Percentiles rank a stretch among this genome's conserved stretches.
Evolutionary conservation across 1,139 yeast genomes (phyloP).

Genomic region (Schwanniomyces etchellsii): DNA sequence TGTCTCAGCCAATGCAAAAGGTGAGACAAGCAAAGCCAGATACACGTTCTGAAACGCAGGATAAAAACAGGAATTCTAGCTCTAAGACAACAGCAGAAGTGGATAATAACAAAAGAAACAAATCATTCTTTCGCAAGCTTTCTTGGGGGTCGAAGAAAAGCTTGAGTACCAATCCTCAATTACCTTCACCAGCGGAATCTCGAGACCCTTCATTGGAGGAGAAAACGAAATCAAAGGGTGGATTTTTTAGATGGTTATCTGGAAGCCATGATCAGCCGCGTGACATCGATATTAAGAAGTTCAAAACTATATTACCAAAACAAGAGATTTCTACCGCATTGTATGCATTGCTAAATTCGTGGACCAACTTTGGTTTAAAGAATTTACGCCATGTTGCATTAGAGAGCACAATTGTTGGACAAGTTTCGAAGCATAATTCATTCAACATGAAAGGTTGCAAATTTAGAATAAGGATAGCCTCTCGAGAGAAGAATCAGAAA

Average conservation of each 20-base stretch:
- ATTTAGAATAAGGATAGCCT: slow-evolving; percentile 50
- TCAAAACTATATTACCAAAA: slow-evolving; percentile 41
- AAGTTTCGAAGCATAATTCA: slow-evolving; percentile 55
- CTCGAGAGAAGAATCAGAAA: slow-evolving; percentile 35
- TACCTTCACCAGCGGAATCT: slow-evolving; percentile 38
- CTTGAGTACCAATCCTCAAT: slow-evolving; percentile 19
- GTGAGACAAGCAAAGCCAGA: slow-evolving; percentile 3
- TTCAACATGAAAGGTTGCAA: slow-evolving; percentile 60
- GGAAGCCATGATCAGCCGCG: slow-evolving; percentile 15
- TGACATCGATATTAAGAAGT: slow-evolving; percentile 29
- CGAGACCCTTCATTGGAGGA: slow-evolving; percentile 29
- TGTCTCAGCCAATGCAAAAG: slow-evolving; percentile 1
- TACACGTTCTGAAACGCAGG: slow-evolving; percentile 18
- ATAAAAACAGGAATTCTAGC: neutral
- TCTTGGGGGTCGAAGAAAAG: slow-evolving; percentile 50
- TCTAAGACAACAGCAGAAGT: slow-evolving; percentile 22
- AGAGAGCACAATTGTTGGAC: slow-evolving; percentile 48
- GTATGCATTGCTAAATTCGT: slow-evolving; percentile 54
- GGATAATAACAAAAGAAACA: slow-evolving; percentile 32
- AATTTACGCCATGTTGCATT: slow-evolving; percentile 45
- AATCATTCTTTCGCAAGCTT: slow-evolving; percentile 58
- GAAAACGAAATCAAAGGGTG: slow-evolving; percentile 20
- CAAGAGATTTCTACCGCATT: slow-evolving; percentile 63
- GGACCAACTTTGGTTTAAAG: slow-evolving; percentile 69
- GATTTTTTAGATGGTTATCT: slow-evolving; percentile 44